A percentile compares a stretch with the other conserved stretches of the same genome.
Conservation (phyloP, 345 rosid genomes). For the Abelmoschus esculentus region DNA sequence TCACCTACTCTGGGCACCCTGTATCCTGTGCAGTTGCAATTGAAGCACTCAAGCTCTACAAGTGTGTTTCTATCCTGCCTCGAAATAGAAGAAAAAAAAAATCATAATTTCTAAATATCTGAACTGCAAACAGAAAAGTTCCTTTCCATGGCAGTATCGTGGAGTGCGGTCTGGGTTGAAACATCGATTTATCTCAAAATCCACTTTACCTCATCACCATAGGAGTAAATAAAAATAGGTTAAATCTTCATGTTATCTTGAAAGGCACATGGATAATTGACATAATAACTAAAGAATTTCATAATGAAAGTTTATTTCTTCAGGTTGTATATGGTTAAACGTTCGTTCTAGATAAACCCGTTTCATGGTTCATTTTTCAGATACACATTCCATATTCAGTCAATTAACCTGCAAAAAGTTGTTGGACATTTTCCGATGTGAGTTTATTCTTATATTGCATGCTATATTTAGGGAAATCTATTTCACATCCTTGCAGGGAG, state of each 20-base stretch:
- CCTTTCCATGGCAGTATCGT: neutral
- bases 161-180: neutral
- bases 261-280: neutral
- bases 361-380: neutral
- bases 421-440: neutral
- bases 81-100: neutral
- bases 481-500: conserved; percentile 46
- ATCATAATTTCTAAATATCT: neutral
- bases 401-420: neutral
- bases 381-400: neutral
- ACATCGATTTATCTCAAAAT: neutral
- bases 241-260: neutral
- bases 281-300: neutral
- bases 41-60: conserved; percentile 62
- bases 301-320: neutral
- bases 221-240: neutral
- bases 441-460: neutral
- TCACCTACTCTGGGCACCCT: conserved; percentile 95
- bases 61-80: conserved; percentile 24
- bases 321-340: neutral
- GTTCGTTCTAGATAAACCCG: neutral
- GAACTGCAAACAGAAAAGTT: neutral
- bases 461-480: neutral
- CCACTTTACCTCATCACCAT: too few relatives aligned
- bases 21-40: conserved; percentile 87